Conservation (phyloP, 2,329 filamentous ascomycete genomes). For the Ophiocordyceps camponoti-floridani region DNA sequence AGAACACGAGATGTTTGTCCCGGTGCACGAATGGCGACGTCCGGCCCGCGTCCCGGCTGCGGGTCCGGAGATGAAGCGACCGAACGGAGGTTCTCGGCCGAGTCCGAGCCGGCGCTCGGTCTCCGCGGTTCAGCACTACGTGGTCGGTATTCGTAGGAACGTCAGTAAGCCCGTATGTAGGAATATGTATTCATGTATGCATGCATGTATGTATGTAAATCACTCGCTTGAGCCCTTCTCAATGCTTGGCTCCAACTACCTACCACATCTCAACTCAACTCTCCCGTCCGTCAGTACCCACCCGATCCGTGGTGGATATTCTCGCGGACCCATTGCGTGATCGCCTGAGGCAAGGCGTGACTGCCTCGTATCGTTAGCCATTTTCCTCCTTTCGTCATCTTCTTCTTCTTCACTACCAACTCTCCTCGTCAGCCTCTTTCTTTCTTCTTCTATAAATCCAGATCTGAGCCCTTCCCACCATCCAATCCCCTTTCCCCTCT, state of each 20-base stretch:
- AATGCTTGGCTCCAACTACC: too few relatives aligned
- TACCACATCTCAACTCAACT: too few relatives aligned
- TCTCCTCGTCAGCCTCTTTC: not conserved
- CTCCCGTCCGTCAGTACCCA: too few relatives aligned
- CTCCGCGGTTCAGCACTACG: not conserved
- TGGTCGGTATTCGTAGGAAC: too few relatives aligned
- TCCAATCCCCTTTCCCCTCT: not conserved
- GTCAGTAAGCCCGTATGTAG: too few relatives aligned
- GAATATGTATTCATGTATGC: too few relatives aligned
- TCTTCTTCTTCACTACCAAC: not conserved
- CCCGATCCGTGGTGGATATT: not conserved
- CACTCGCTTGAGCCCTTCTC: too few relatives aligned
- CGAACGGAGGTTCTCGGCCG: not conserved
- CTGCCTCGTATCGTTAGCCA: not conserved
- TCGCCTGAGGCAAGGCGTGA: not conserved
- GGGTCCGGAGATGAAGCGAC: not conserved
- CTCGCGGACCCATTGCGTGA: not conserved
- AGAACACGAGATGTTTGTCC: not conserved
- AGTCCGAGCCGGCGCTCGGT: not conserved
- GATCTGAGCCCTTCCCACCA: too few relatives aligned
- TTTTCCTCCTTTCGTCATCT: not conserved
- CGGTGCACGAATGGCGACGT: not conserved
- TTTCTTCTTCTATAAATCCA: not conserved
- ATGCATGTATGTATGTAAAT: too few relatives aligned
- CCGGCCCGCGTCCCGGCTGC: not conserved